phyloP scores from a whole-genome alignment of 2,329 filamentous ascomycete genomes.

The Pseudogymnoascus sp. region DNA sequence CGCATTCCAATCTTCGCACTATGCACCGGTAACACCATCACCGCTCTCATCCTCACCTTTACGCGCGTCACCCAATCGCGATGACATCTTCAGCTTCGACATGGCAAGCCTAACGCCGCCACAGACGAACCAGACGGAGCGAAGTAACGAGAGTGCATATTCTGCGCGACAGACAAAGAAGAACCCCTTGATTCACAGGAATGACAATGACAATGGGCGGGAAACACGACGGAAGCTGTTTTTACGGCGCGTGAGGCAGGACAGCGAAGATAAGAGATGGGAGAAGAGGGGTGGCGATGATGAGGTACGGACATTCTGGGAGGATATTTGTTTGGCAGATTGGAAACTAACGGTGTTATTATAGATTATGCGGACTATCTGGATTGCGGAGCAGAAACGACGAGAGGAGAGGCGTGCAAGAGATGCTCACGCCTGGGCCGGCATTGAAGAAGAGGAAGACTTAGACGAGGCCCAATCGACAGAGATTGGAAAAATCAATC shows the following conservation, averaged over 20 bases:
- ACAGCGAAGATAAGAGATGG: conserved; percentile 53
- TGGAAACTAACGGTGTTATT: background rate
- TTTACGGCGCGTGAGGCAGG: conserved; percentile 57
- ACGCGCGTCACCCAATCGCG: conserved; percentile 40
- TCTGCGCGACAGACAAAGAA: conserved; percentile 35
- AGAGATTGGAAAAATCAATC: conserved; percentile 6
- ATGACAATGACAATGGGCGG: conserved; percentile 48
- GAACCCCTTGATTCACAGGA: conserved; percentile 54
- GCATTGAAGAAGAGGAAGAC: conserved; percentile 22
- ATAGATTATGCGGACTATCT: conserved; percentile 33
- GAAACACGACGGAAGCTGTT: conserved; percentile 62
- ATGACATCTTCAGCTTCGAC: background rate
- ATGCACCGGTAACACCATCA: conserved; percentile 42
- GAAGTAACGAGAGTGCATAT: background rate
- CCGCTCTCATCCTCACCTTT: conserved; percentile 54
- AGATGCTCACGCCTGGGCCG: conserved; percentile 23
- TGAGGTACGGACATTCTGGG: conserved; percentile 34
- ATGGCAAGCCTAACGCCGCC: background rate
- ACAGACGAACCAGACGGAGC: background rate
- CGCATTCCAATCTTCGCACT: conserved; percentile 15
- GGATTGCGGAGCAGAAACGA: conserved; percentile 32
- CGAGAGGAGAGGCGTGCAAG: conserved; percentile 27
- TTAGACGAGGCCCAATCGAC: conserved; percentile 15
- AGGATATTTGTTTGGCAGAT: background rate
- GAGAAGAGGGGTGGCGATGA: conserved; percentile 57